Evolutionary conservation across 345 rosid genomes (phyloP).

Genomic region (Citrus mangshanensis): DNA sequence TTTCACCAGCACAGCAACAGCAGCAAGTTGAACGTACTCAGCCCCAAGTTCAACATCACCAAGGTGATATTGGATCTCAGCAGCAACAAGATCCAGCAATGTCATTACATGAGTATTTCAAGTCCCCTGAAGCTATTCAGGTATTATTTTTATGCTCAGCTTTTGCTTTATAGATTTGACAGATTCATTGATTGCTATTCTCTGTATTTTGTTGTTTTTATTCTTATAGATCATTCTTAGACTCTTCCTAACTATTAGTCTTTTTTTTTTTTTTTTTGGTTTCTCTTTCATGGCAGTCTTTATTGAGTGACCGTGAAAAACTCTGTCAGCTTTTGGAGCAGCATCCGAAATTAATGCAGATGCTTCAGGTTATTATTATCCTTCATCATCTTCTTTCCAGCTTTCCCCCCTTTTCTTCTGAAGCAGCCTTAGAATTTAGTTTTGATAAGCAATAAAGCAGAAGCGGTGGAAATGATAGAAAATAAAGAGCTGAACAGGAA

Average conservation of each 20-base stretch:
- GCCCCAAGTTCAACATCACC: conserved; percentile 48
- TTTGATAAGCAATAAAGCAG: background rate
- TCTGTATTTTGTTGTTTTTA: background rate
- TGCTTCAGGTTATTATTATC: conserved; percentile 78
- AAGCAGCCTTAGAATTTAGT: background rate
- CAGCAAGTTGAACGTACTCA: conserved; percentile 53
- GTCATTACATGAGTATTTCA: conserved; percentile 83
- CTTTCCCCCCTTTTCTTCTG: background rate
- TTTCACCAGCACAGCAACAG: conserved; percentile 58
- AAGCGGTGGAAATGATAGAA: background rate
- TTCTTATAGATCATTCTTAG: background rate
- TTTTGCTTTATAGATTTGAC: background rate
- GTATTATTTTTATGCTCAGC: conserved; percentile 30
- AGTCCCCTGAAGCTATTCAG: conserved; percentile 95
- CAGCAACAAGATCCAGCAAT: conserved; percentile 75
- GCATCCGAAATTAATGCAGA: conserved; percentile 93
- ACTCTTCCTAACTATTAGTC: conserved; percentile 5
- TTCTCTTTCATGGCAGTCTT: conserved; percentile 51
- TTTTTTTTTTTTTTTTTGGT: conserved; percentile 4
- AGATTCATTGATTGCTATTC: conserved; percentile 2
- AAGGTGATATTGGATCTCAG: conserved; percentile 54
- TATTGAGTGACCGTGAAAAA: conserved; percentile 86
- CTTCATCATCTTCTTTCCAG: background rate
- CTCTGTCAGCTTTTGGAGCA: conserved; percentile 97
- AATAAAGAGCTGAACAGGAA: background rate